These are phyloP conservation scores for Zizania latifolia DNA, from an alignment of 176 grass and related monocot genomes.

Conservation along the genomic window DNA sequence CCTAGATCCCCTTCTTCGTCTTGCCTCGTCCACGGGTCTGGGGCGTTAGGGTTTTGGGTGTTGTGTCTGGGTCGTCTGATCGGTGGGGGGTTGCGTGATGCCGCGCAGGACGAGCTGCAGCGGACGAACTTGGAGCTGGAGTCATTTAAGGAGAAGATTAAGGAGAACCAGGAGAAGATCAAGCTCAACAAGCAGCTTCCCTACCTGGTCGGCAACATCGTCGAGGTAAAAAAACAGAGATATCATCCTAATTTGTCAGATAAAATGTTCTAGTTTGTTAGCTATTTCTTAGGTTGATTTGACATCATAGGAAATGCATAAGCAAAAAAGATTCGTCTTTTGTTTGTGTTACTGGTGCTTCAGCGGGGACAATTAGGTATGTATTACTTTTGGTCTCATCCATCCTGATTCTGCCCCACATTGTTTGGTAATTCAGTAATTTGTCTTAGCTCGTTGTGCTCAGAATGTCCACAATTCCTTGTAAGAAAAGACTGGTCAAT, in stretches of 20 bases:
- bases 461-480: not conserved
- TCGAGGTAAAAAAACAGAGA: conserved; percentile 42
- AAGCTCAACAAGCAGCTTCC: conserved; percentile 82
- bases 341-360: not conserved
- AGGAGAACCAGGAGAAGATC: conserved; percentile 89
- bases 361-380: not conserved
- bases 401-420: not conserved
- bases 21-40: not conserved
- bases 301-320: not conserved
- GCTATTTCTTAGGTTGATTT: not conserved
- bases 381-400: not conserved
- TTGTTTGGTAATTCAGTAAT: not conserved
- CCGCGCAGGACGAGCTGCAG: conserved; percentile 61
- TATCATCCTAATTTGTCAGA: not conserved
- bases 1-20: not conserved
- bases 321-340: not conserved
- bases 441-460: not conserved
- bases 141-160: conserved; percentile 63
- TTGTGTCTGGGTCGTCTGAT: not conserved
- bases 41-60: not conserved
- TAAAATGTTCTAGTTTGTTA: not conserved
- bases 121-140: conserved; percentile 61
- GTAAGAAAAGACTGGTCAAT: not conserved
- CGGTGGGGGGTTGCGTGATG: not conserved
- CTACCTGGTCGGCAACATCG: conserved; percentile 83